Evolutionary conservation across 176 grass and related monocot species (phyloP).

Genomic region (Leersia perrieri): DNA sequence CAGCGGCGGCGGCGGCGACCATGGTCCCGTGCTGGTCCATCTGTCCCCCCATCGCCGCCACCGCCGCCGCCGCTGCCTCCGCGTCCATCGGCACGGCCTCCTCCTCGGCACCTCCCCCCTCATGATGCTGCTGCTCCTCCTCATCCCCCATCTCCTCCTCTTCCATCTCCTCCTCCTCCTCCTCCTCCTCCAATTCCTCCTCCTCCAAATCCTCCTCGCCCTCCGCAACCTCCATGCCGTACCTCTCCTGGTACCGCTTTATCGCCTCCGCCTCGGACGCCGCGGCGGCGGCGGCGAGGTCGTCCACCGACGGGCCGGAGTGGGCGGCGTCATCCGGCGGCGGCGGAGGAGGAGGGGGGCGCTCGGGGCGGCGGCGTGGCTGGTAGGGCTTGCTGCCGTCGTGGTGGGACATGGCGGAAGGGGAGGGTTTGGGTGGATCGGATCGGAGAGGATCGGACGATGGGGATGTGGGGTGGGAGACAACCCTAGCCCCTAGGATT

Average conservation of each 20-base stretch:
- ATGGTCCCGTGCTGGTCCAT: conserved; percentile 46
- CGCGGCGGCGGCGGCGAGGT: conserved; percentile 37
- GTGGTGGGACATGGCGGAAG: conserved; percentile 59
- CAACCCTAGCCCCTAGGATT: conserved; percentile 81
- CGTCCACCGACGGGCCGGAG: conserved; percentile 23
- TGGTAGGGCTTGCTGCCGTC: conserved; percentile 76
- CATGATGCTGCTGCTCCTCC: conserved; percentile 32
- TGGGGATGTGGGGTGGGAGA: conserved; percentile 31
- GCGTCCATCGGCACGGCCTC: conserved; percentile 56
- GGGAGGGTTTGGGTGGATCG: conserved; percentile 37
- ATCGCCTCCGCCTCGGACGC: conserved; percentile 71
- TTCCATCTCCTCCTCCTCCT: conserved; percentile 10
- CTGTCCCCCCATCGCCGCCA: conserved; percentile 33
- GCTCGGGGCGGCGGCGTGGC: conserved; percentile 66
- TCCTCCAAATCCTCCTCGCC: neutral
- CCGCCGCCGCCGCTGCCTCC: conserved; percentile 40
- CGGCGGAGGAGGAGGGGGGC: conserved; percentile 17
- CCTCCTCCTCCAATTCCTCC: conserved; percentile 17
- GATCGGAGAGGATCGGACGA: conserved; percentile 56
- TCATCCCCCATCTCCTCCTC: no score
- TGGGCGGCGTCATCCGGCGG: conserved; percentile 18
- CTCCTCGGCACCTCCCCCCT: conserved; percentile 14
- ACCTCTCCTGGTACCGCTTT: conserved; percentile 26
- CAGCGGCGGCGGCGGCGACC: conserved; percentile 15
- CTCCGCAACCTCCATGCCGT: conserved; percentile 9